A percentile compares a stretch with the other conserved stretches of the same genome.
Conservation (phyloP, 371 early-diverging fungal species). For the Saksenaea vasiformis region DNA sequence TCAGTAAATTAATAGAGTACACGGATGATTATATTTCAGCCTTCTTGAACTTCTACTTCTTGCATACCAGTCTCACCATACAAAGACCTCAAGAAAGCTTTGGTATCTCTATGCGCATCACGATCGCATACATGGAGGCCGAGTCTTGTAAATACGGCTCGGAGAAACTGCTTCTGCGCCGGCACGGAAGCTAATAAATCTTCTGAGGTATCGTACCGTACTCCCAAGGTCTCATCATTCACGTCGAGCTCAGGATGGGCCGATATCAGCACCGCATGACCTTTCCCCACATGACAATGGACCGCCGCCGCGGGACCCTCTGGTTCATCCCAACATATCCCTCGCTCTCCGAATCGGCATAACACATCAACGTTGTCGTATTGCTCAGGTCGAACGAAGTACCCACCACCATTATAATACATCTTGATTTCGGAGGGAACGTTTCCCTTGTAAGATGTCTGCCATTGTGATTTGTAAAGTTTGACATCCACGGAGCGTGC, state of each 20-base stretch:
- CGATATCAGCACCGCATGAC: conserved; percentile 67
- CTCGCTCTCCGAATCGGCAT: conserved; percentile 56
- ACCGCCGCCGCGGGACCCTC: conserved; percentile 45
- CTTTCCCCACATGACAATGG: conserved; percentile 60
- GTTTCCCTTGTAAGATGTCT: not conserved
- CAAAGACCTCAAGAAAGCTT: not conserved
- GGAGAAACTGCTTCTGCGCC: conserved; percentile 48
- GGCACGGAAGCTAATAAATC: conserved; percentile 42
- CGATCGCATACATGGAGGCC: conserved; percentile 28
- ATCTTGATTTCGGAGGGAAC: conserved; percentile 12
- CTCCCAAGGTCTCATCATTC: conserved; percentile 18
- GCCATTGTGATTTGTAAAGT: not conserved
- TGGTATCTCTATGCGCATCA: not conserved
- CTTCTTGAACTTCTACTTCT: not conserved
- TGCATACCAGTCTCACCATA: not conserved
- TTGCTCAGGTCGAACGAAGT: conserved; percentile 54
- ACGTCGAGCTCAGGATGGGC: conserved; percentile 75
- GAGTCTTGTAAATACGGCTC: conserved; percentile 50
- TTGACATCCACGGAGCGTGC: conserved; percentile 47
- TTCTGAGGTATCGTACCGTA: conserved; percentile 26
- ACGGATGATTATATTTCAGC: not conserved
- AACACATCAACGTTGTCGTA: conserved; percentile 47
- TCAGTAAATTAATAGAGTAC: no score
- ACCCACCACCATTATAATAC: conserved; percentile 83
- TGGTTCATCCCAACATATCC: conserved; percentile 13